These are phyloP conservation scores for Lipomyces lipofer DNA, from an alignment of 805 yeast genomes.

Conservation along the genomic window DNA sequence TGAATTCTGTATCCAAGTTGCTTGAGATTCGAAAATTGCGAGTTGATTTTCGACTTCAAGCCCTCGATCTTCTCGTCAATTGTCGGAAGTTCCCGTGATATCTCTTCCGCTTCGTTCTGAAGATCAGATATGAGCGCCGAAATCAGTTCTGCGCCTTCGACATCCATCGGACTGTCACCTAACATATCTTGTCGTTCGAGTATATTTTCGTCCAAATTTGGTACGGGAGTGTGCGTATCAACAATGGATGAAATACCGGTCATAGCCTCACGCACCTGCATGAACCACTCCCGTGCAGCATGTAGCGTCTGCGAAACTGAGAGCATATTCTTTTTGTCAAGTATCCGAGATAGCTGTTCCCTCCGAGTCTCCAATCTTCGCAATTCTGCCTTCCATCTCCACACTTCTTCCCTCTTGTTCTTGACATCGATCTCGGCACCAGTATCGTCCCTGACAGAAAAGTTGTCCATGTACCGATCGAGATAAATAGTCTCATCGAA, in stretches of 20 bases:
- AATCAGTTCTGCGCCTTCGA: conserved; percentile 1
- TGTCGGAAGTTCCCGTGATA: conserved; percentile 33
- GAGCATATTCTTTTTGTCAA: conserved; percentile 11
- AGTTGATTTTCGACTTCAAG: conserved; percentile 52
- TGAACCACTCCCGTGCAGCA: conserved; percentile 27
- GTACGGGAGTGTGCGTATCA: background rate
- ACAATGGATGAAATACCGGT: background rate
- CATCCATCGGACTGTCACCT: background rate
- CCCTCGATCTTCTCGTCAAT: conserved; percentile 47
- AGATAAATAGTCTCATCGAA: conserved; percentile 75
- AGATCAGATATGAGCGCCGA: conserved; percentile 6
- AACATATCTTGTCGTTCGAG: conserved; percentile 4
- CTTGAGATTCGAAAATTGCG: conserved; percentile 62
- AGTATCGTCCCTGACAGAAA: background rate
- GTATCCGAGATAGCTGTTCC: conserved; percentile 38
- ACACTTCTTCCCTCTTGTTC: conserved; percentile 54
- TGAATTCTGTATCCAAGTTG: conserved; percentile 76
- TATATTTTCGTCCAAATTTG: background rate
- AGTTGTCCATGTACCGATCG: conserved; percentile 78
- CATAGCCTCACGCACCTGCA: conserved; percentile 9
- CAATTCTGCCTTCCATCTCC: conserved; percentile 61
- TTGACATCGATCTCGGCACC: conserved; percentile 51
- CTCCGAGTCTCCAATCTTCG: conserved; percentile 47
- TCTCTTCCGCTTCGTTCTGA: conserved; percentile 22
- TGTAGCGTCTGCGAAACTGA: conserved; percentile 17